These are phyloP conservation scores for Rubroboletus pulcherrimus DNA, from an alignment of 768 basidiomycete species.

Conservation along the genomic window DNA sequence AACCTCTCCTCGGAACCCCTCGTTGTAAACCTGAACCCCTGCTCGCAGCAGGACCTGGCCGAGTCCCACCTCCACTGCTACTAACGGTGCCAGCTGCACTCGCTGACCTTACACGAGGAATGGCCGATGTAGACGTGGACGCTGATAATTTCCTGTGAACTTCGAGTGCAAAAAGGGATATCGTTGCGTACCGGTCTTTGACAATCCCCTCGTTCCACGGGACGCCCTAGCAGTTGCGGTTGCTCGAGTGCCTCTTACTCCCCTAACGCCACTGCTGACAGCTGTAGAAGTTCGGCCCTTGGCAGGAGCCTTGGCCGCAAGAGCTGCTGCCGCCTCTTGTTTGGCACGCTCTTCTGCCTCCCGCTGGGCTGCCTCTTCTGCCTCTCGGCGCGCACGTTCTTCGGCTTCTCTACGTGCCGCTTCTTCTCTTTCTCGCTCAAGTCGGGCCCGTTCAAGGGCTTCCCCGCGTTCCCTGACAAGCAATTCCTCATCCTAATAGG, in stretches of 20 bases:
- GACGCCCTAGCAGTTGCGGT: slow-evolving; percentile 43
- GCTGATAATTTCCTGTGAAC: slow-evolving; percentile 12
- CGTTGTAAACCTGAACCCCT: slow-evolving; percentile 26
- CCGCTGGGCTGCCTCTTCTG: slow-evolving; percentile 34
- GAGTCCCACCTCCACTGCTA: slow-evolving; percentile 14
- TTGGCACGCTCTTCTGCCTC: slow-evolving; percentile 49
- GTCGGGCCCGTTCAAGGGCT: slow-evolving; percentile 23
- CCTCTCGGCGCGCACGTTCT: slow-evolving; percentile 30
- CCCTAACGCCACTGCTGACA: slow-evolving; percentile 57
- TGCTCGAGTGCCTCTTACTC: slow-evolving; percentile 69
- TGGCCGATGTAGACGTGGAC: slow-evolving; percentile 9
- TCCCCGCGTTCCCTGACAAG: slow-evolving; percentile 44
- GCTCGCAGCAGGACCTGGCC: slow-evolving; percentile 22
- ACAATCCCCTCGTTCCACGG: slow-evolving; percentile 43
- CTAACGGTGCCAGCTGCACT: slow-evolving; percentile 27
- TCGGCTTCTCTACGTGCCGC: slow-evolving; percentile 40
- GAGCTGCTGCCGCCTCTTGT: slow-evolving; percentile 44
- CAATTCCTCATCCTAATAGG: slow-evolving; percentile 53
- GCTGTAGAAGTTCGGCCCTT: slow-evolving; percentile 43
- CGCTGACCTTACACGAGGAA: slow-evolving; percentile 23
- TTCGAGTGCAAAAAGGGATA: not conserved
- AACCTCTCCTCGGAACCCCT: slow-evolving; percentile 26
- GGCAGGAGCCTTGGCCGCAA: slow-evolving; percentile 17
- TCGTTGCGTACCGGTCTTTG: slow-evolving; percentile 35
- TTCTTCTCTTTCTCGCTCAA: slow-evolving; percentile 36